A percentile compares a stretch with the other conserved stretches of the same genome.
phyloP scores from a whole-genome alignment of 495 filamentous ascomycete species.

The Bacidia gigantensis region DNA sequence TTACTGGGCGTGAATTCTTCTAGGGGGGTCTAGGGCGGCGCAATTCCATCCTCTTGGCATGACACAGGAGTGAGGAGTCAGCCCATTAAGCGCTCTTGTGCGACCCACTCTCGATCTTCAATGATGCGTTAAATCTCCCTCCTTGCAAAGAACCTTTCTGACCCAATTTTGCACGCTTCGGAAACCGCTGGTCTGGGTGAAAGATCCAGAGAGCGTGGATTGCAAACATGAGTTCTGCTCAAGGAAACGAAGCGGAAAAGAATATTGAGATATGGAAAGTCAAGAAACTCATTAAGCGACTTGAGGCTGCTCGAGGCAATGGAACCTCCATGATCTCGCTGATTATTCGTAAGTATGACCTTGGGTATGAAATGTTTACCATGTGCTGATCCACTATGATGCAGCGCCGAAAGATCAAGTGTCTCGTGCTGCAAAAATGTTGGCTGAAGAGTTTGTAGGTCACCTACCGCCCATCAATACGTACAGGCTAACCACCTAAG shows the following conservation, averaged over 20 bases:
- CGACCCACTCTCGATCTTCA: too few relatives aligned
- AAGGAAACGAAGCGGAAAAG: slow-evolving; percentile 91
- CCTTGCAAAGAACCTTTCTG: too few relatives aligned
- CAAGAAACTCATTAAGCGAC: slow-evolving; percentile 94
- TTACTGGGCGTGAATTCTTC: too few relatives aligned
- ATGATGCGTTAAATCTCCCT: too few relatives aligned
- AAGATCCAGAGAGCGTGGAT: background rate
- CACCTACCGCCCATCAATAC: background rate
- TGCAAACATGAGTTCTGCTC: slow-evolving; percentile 75
- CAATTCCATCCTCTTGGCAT: too few relatives aligned
- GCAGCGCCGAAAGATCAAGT: slow-evolving; percentile 94
- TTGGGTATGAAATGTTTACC: background rate
- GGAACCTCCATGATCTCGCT: slow-evolving; percentile 98
- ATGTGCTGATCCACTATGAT: slow-evolving; percentile 14
- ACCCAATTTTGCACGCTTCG: background rate
- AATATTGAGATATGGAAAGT: slow-evolving; percentile 84
- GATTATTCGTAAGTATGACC: slow-evolving; percentile 66
- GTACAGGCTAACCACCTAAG: slow-evolving; percentile 28
- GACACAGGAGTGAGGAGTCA: too few relatives aligned
- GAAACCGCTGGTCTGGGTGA: background rate
- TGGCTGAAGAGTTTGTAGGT: slow-evolving; percentile 98
- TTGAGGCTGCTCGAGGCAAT: slow-evolving; percentile 86
- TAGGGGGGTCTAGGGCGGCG: too few relatives aligned
- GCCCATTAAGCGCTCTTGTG: too few relatives aligned
- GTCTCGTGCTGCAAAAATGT: slow-evolving; percentile 93